These are phyloP conservation scores for sunflower (Helianthus annuus) DNA, from an alignment of 129 eudicot species.

Conservation along the genomic window HanXRQr2.0-SUNRISE NC_035439.2:32012889-32013388, in stretches of 20 bases:
- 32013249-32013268: constrained; percentile 83
- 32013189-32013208: background rate
- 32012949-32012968: constrained; percentile 64
- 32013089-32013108: constrained; percentile 86
- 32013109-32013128: constrained; percentile 85
- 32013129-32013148: constrained; percentile 49
- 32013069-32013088: constrained; percentile 95
- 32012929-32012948: constrained; percentile 86
- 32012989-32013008: constrained; percentile 82
- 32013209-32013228: constrained; percentile 1
- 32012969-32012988: constrained; percentile 80
- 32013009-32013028: constrained; percentile 86
- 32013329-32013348: no score
- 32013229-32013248: constrained; percentile 52
- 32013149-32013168: constrained; percentile 6
- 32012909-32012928: constrained; percentile 43
- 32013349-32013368: no score
- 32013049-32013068: constrained; percentile 95
- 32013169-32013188: constrained; percentile 1
- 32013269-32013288: constrained; percentile 86
- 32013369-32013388: no score
- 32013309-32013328: background rate
- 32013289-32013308: constrained; percentile 52
- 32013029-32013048: constrained; percentile 92
- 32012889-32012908: constrained; percentile 55